Base-by-base conservation (phyloP, 305 asterid genomes). In the Coffea humblotiana region DNA sequence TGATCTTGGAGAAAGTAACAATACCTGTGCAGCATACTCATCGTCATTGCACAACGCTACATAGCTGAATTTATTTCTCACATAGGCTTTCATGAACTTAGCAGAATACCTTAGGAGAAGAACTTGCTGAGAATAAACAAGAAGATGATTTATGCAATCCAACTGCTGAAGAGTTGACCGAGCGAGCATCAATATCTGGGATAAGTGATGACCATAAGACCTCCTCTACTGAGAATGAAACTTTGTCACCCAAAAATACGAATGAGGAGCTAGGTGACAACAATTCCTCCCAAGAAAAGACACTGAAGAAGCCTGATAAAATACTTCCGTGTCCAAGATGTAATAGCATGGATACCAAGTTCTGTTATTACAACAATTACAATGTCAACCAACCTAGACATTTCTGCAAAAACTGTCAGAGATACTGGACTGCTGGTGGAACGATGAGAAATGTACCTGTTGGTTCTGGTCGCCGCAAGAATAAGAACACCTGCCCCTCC, bases 361-460 rank as follows among this genome's bases (percentile, higher is more conserved):
- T 94, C 80, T 94, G 98, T 60, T 94, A 94, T 87, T 94, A 80
- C 92, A 94, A 94, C 89, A 94, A 94, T 71, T 94, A 94, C 89
- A 94, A 92, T 67, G 97, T 92, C 51, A 90, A 88, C 56, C 98
- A 94, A 75, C 98, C 98, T 0, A 91, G 98, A 10, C 87, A 94
- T 80, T 92, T 94, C 80, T 94, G 98, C 91, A 88, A 89, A 83
- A 88, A 86, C 51, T 94, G 98, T 66, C 98, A 92, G 71, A 78
- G 97, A 29, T 94, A 92, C 79, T 94, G 98, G 98, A 94, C 98
- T 0, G 90, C 92, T 29, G 98, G 98, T 0, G 97, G 98, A 16
- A 88, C 96, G 2, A 91, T 89, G 95, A 82, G 98, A 11, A 92
- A 88, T 76, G 97, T 94, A 52, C 90, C 97, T 0, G 92, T 92